Evolutionary conservation across 2,329 filamentous ascomycete species (phyloP).

Genomic region (Ceratocystis lukuohia): DNA sequence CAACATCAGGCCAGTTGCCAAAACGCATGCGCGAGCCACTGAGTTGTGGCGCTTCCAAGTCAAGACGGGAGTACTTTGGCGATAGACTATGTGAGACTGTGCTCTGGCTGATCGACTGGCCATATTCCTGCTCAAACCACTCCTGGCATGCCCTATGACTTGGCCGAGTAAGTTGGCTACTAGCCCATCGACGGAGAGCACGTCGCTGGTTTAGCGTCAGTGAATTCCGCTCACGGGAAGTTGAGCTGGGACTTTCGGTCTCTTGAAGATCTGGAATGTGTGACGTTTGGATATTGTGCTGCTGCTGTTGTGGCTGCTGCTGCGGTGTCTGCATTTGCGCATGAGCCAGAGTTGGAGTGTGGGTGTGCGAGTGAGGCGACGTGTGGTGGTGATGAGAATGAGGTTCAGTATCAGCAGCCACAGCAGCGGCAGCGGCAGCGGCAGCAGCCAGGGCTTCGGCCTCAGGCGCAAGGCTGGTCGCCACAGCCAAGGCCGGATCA

Average conservation of each 20-base stretch:
- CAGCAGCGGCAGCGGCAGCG: slow-evolving; percentile 2
- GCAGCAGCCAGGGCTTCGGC: slow-evolving; percentile 11
- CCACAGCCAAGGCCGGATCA: slow-evolving; percentile 7
- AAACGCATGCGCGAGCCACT: slow-evolving; percentile 50
- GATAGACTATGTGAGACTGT: slow-evolving; percentile 50
- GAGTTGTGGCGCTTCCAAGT: slow-evolving; percentile 45
- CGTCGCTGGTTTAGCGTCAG: slow-evolving; percentile 49
- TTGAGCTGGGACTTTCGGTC: slow-evolving; percentile 13
- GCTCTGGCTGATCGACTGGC: slow-evolving; percentile 48
- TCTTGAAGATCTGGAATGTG: background rate
- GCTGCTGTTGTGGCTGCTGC: slow-evolving; percentile 16
- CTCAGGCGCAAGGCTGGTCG: slow-evolving; percentile 12
- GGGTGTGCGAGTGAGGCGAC: background rate
- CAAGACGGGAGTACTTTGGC: slow-evolving; percentile 48
- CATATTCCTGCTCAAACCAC: slow-evolving; percentile 46
- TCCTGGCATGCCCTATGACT: slow-evolving; percentile 50
- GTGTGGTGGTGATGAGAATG: slow-evolving; percentile 7
- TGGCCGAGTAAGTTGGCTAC: slow-evolving; percentile 41
- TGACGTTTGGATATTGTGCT: background rate
- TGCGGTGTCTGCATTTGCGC: background rate
- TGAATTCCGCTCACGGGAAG: slow-evolving; percentile 40
- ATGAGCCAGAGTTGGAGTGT: background rate
- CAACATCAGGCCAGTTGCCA: slow-evolving; percentile 51
- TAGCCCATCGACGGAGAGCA: slow-evolving; percentile 46
- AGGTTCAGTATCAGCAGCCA: background rate